Evolutionary conservation across 208 protist species (phyloP).

Genomic region (Trypanosoma boissoni): DNA sequence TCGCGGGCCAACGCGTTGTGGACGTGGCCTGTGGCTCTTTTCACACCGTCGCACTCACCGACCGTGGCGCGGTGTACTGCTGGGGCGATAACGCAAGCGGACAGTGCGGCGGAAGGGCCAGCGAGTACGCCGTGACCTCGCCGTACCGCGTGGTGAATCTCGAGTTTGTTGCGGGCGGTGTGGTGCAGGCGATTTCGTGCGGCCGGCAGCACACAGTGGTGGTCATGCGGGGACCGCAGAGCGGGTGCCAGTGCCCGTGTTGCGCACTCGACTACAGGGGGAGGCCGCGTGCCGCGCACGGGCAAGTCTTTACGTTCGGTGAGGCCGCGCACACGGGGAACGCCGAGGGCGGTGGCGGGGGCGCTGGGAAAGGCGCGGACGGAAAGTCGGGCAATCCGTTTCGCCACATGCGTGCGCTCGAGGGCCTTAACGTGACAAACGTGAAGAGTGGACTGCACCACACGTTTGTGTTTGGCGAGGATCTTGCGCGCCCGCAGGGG

Average conservation of each 20-base stretch:
- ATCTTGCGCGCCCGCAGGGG: conserved; percentile 15
- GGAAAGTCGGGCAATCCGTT: conserved; percentile 15
- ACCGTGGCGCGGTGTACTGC: conserved; percentile 63
- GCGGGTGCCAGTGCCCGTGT: conserved; percentile 51
- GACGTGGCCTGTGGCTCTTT: conserved; percentile 84
- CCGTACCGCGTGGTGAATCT: conserved; percentile 75
- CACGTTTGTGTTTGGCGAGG: conserved; percentile 77
- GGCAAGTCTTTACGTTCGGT: conserved; percentile 76
- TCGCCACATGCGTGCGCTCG: conserved; percentile 41
- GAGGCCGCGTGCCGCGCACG: conserved; percentile 30
- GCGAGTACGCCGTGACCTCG: conserved; percentile 49
- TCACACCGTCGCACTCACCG: conserved; percentile 78
- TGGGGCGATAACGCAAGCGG: conserved; percentile 87
- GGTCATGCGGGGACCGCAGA: conserved; percentile 80
- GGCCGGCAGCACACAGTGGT: conserved; percentile 84
- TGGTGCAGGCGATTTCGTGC: conserved; percentile 67
- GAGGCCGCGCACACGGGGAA: conserved; percentile 30
- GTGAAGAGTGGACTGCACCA: conserved; percentile 83
- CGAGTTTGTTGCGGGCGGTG: conserved; percentile 75
- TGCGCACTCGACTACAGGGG: conserved; percentile 48
- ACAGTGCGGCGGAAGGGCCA: conserved; percentile 57
- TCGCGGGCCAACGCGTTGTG: conserved; percentile 56
- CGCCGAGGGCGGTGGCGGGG: not conserved
- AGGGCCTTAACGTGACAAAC: conserved; percentile 47
- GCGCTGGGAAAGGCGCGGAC: not conserved